phyloP scores from a whole-genome alignment of 768 basidiomycete genomes.

The Phaeolepiota aurea region DNA sequence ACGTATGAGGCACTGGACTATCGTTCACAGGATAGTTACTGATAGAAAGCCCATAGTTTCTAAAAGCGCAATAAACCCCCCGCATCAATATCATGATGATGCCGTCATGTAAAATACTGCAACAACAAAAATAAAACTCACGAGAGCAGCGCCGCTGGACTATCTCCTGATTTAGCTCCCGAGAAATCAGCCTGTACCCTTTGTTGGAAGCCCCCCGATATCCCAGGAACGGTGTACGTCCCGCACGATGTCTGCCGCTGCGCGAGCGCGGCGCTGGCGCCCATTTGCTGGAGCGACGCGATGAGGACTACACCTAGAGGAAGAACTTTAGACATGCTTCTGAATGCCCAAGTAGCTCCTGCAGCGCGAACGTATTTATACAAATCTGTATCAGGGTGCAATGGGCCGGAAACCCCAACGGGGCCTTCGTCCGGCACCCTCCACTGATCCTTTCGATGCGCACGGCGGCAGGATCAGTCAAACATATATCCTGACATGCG shows the following conservation, averaged over 20 bases:
- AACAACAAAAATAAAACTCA: slow-evolving; percentile 5
- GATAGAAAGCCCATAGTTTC: slow-evolving; percentile 17
- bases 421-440: too few relatives aligned
- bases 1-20: slow-evolving; percentile 16
- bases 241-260: slow-evolving; percentile 12
- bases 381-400: too few relatives aligned
- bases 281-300: background rate
- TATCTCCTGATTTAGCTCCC: slow-evolving; percentile 10
- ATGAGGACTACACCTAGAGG: background rate
- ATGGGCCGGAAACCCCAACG: too few relatives aligned
- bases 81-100: too few relatives aligned
- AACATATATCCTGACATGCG: too few relatives aligned
- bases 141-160: slow-evolving; percentile 16
- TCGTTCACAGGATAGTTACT: slow-evolving; percentile 16
- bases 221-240: slow-evolving; percentile 17
- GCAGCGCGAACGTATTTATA: too few relatives aligned
- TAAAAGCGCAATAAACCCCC: too few relatives aligned
- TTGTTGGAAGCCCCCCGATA: slow-evolving; percentile 19
- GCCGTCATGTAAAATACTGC: too few relatives aligned
- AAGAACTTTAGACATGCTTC: background rate
- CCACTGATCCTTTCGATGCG: too few relatives aligned
- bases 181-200: slow-evolving; percentile 19
- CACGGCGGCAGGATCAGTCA: too few relatives aligned
- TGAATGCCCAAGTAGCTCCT: too few relatives aligned
- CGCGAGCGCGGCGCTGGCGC: background rate